Base-by-base conservation (phyloP, 2,329 filamentous ascomycete species). In the Fusarium sterilihyphosum region DNA sequence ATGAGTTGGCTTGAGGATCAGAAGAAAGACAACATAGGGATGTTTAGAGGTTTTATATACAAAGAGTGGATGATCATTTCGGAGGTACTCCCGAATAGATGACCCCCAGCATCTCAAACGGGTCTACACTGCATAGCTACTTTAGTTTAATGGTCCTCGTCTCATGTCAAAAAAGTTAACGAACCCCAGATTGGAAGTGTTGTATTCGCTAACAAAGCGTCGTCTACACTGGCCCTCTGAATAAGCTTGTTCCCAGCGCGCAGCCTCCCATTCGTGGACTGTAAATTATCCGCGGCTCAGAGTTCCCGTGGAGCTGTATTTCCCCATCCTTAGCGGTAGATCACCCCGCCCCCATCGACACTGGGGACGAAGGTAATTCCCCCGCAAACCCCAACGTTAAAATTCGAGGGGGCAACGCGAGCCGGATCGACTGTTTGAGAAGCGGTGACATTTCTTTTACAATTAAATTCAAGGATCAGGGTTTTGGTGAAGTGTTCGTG, bases 321-420 rank as follows among this genome's bases (percentile, higher is more conserved):
- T 74, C 72, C 73, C 71, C 68, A 74, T 73, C n/a, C 17, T 46
- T 67, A 73, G 63, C 24, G 67, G 74, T 74, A 72, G 65, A 74
- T 66, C 64, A 43, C 67, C 67, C 72, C 72, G 71, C 72, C 71
- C 67, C 71, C 71, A 74, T 65, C 29, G 61, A 33, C n/a, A 4
- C 47, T n/a, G 31, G 16, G 29, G 22, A 35, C 44, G 41, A 11
- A 31, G 12, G 37, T 26, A 29, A 44, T 29, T 67, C 63, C 70
- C 70, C 70, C 63, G 68, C 70, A 72, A 72, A 67, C 70, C 69
- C 70, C 49, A 72, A 71, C 12, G 29, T 44, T 4, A 20, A 57
- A 22, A 44, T 24, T 57, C 57, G 10, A 70, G 29, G 38, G 53
- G 37, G 41, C 47, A 38, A 33, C 52, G 46, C 29, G 22, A 57